Conservation (phyloP, 2,329 filamentous ascomycete species). For the Aureobasidium musti region DNA sequence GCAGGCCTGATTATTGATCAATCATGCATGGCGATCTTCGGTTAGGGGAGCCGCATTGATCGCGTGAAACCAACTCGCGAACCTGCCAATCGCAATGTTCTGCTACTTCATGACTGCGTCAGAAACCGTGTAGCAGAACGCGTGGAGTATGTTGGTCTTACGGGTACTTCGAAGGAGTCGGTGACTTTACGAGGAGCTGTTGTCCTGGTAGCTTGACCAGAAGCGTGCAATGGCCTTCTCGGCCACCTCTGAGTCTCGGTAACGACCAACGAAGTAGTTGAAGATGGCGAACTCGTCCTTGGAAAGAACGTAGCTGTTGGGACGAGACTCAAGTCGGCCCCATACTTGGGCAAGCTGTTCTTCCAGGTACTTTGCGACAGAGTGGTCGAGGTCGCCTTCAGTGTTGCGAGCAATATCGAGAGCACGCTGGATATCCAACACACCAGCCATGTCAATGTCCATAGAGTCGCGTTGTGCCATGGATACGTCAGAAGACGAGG, state of each 20-base stretch:
- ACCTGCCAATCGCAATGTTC: slow-evolving; percentile 3
- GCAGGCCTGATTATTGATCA: slow-evolving; percentile 18
- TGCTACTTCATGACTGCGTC: background rate
- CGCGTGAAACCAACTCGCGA: background rate
- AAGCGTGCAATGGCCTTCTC: slow-evolving; percentile 58
- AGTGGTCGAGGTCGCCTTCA: slow-evolving; percentile 65
- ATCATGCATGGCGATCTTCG: slow-evolving; percentile 8
- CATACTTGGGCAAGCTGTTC: slow-evolving; percentile 65
- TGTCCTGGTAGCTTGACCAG: slow-evolving; percentile 53
- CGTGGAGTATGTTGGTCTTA: background rate
- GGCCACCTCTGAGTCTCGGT: slow-evolving; percentile 55
- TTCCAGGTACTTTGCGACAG: slow-evolving; percentile 66
- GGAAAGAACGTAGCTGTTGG: slow-evolving; percentile 70
- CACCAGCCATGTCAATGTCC: slow-evolving; percentile 41
- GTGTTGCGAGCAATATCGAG: slow-evolving; percentile 75
- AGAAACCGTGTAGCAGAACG: slow-evolving; percentile 16
- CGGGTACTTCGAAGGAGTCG: background rate
- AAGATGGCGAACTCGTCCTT: slow-evolving; percentile 81
- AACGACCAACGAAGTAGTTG: slow-evolving; percentile 77
- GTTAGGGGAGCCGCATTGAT: slow-evolving; percentile 4
- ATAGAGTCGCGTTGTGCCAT: slow-evolving; percentile 27
- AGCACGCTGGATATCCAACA: slow-evolving; percentile 62
- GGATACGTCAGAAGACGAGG: slow-evolving; percentile 28
- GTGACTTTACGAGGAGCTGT: slow-evolving; percentile 1
- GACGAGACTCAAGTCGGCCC: slow-evolving; percentile 64